Conservation (phyloP, 83 land plant genomes). For the Thuja plicata region DNA sequence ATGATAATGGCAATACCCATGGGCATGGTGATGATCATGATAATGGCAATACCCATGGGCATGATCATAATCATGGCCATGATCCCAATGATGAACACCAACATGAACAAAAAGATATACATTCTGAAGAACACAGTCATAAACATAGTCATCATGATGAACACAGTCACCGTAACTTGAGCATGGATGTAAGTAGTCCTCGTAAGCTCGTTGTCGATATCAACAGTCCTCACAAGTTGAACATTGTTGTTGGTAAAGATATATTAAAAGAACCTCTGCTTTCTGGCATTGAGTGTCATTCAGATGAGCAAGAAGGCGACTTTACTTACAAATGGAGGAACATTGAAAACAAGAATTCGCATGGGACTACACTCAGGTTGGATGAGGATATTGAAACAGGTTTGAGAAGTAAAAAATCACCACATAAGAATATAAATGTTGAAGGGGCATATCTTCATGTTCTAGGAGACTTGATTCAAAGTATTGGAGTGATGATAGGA, state of each 20-base stretch:
- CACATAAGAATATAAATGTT: slow-evolving; percentile 38
- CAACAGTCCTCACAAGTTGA: slow-evolving; percentile 15
- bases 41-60: no score
- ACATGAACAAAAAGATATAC: neutral
- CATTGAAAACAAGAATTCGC: slow-evolving; percentile 6
- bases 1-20: neutral
- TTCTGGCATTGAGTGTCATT: slow-evolving; percentile 3
- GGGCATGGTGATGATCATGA: slow-evolving; percentile 26
- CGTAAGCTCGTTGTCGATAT: neutral
- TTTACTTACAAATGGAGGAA: slow-evolving; percentile 18
- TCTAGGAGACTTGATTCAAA: slow-evolving; percentile 54
- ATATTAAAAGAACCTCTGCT: neutral
- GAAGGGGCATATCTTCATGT: slow-evolving; percentile 57
- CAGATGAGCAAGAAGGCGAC: neutral
- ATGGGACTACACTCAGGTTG: slow-evolving; percentile 22
- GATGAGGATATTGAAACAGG: slow-evolving; percentile 18
- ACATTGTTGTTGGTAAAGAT: neutral
- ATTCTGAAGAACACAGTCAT: neutral
- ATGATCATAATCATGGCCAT: slow-evolving; percentile 2
- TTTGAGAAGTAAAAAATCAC: slow-evolving; percentile 1
- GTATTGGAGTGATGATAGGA: slow-evolving; percentile 62
- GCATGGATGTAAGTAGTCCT: neutral
- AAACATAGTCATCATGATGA: slow-evolving; percentile 21
- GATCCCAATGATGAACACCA: slow-evolving; percentile 2
- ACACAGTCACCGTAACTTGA: neutral